These are phyloP conservation scores for Rhododendron vialii DNA, from an alignment of 148 eudicot species.

Conservation along the genomic window DNA sequence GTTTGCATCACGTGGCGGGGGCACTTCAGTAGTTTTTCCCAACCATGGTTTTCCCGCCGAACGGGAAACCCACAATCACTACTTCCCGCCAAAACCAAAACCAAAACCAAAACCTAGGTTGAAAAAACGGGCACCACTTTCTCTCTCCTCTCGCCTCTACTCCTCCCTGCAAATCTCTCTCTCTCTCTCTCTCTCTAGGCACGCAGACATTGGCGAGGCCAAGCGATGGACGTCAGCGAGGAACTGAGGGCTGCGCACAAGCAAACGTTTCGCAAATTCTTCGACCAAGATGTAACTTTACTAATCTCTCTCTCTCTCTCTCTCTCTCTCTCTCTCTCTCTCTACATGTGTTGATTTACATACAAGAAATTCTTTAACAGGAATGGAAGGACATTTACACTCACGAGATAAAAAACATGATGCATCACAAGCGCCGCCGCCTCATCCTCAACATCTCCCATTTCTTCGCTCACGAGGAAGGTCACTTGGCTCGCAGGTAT, in stretches of 20 bases:
- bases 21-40: background rate
- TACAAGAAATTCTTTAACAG: conserved; percentile 17
- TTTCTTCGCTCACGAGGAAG: conserved; percentile 48
- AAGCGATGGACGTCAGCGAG: conserved; percentile 73
- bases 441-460: conserved; percentile 70
- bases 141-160: background rate
- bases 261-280: conserved; percentile 76
- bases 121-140: background rate
- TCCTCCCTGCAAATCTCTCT: background rate
- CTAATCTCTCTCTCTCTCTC: background rate
- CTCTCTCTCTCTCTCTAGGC: background rate
- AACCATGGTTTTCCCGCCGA: background rate
- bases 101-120: conserved; percentile 4
- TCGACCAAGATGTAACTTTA: conserved; percentile 60
- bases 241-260: conserved; percentile 76
- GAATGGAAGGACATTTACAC: conserved; percentile 50
- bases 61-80: background rate
- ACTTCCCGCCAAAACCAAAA: conserved; percentile 1
- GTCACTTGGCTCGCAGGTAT: conserved; percentile 73
- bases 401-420: conserved; percentile 62
- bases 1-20: background rate
- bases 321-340: background rate
- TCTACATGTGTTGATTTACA: background rate
- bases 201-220: background rate
- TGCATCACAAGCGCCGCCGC: conserved; percentile 60